phyloP scores from a whole-genome alignment of 352 stramenopile species.

The Phytophthora pseudosyringae region DNA sequence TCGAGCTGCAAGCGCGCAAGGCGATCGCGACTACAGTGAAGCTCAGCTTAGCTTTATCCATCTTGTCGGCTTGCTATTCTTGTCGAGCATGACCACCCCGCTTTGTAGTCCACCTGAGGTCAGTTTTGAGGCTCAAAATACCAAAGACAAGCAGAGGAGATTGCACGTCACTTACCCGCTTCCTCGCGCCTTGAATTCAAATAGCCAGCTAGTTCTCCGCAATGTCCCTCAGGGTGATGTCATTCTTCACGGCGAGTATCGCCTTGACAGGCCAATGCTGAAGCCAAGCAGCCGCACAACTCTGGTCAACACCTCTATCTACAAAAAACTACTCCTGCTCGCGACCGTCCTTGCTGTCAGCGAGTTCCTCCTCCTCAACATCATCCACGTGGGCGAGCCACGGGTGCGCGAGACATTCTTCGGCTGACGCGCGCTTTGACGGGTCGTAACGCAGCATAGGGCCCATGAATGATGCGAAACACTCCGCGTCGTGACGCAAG shows the following conservation, averaged over 20 bases:
- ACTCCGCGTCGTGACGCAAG: conserved; percentile 79
- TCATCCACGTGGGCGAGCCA: conserved; percentile 85
- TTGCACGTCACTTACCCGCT: conserved; percentile 6
- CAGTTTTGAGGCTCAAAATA: conserved; percentile 36
- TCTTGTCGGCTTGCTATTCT: conserved; percentile 33
- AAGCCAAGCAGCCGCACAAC: not conserved
- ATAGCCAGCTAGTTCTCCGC: conserved; percentile 4
- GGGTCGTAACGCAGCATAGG: conserved; percentile 93
- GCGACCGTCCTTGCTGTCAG: not conserved
- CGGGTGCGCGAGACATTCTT: conserved; percentile 94
- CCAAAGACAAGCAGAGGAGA: conserved; percentile 1
- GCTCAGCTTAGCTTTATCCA: conserved; percentile 2
- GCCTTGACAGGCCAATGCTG: conserved; percentile 2
- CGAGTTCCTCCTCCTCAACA: conserved; percentile 7
- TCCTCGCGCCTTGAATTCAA: conserved; percentile 20
- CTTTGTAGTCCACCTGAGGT: not conserved
- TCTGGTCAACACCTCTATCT: conserved; percentile 22
- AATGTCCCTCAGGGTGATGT: conserved; percentile 20
- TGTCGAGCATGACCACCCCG: conserved; percentile 10
- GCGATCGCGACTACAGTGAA: not conserved
- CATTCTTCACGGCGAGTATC: conserved; percentile 18
- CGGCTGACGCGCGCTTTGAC: conserved; percentile 90
- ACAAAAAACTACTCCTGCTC: conserved; percentile 33
- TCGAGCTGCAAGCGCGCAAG: conserved; percentile 3
- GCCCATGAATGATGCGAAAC: conserved; percentile 94